A percentile compares a stretch with the other conserved stretches of the same genome.
Conservation (phyloP, 805 yeast species). For the Maudiozyma serrabonitensis region DNA sequence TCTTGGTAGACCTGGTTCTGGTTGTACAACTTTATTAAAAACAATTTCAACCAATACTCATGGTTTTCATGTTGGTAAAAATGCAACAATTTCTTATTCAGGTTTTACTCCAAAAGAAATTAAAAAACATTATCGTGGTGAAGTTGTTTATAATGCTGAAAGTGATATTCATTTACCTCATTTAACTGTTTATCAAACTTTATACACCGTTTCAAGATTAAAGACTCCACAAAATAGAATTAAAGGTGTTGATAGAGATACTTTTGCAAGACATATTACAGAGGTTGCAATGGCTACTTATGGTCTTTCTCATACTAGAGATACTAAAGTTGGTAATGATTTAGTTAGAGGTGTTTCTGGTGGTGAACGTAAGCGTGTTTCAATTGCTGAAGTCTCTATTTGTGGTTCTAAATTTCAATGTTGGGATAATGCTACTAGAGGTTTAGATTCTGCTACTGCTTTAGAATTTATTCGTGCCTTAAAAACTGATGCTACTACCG, state of each 20-base stretch:
- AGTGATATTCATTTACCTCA: constrained; percentile 31
- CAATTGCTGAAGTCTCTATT: constrained; percentile 54
- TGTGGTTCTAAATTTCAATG: constrained; percentile 41
- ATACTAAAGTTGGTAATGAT: constrained; percentile 56
- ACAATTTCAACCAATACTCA: constrained; percentile 46
- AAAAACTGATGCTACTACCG: constrained; percentile 40
- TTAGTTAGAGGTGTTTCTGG: constrained; percentile 56
- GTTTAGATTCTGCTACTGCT: constrained; percentile 55
- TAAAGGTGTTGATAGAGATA: constrained; percentile 40
- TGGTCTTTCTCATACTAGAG: constrained; percentile 44
- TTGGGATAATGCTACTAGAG: constrained; percentile 59
- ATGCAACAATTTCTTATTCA: constrained; percentile 39
- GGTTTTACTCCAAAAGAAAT: constrained; percentile 41
- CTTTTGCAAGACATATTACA: constrained; percentile 39
- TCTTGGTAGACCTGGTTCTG: constrained; percentile 72
- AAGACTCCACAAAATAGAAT: constrained; percentile 50
- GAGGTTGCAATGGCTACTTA: constrained; percentile 46
- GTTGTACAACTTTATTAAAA: constrained; percentile 54
- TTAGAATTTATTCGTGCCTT: constrained; percentile 46
- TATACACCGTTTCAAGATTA: constrained; percentile 44
- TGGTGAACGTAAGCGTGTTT: constrained; percentile 69
- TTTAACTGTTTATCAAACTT: constrained; percentile 51
- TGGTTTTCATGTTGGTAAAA: constrained; percentile 41
- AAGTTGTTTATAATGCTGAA: constrained; percentile 56
- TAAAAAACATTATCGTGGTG: constrained; percentile 44